Conservation (phyloP, 1,139 yeast species). For the Yamadazyma songkhlaensis region DNA sequence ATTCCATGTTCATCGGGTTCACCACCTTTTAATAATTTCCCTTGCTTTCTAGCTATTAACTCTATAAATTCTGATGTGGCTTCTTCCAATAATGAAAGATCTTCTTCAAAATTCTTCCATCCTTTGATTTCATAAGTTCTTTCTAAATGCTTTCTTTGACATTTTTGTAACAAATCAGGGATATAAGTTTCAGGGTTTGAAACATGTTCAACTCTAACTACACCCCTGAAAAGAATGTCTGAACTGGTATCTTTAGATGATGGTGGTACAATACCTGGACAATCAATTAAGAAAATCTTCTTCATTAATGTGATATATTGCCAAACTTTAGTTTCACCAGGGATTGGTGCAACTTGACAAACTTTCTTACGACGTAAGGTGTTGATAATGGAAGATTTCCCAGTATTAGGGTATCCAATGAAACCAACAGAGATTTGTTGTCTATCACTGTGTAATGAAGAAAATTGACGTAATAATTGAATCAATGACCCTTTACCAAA, state of each 20-base stretch:
- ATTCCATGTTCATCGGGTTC: conserved; percentile 96
- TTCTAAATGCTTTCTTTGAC: conserved; percentile 88
- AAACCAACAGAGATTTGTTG: conserved; percentile 96
- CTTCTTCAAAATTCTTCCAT: conserved; percentile 61
- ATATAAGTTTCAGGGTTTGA: conserved; percentile 94
- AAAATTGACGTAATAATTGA: conserved; percentile 89
- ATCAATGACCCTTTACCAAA: conserved; percentile 97
- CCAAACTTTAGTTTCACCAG: conserved; percentile 99
- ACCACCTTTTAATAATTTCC: conserved; percentile 92
- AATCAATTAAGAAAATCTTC: conserved; percentile 89
- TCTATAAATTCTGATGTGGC: conserved; percentile 84
- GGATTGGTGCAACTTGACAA: conserved; percentile 96
- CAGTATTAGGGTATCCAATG: conserved; percentile 96
- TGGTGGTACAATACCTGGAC: conserved; percentile 99
- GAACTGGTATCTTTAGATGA: conserved; percentile 84
- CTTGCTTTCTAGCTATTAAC: conserved; percentile 86
- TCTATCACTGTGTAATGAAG: conserved; percentile 86
- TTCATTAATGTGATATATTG: conserved; percentile 97
- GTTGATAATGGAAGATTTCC: conserved; percentile 93
- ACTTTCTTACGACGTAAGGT: conserved; percentile 93
- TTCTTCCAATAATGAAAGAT: conserved; percentile 33
- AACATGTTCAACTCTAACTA: conserved; percentile 96
- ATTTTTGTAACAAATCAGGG: conserved; percentile 79
- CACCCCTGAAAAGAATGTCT: conserved; percentile 95
- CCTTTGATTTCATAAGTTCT: conserved; percentile 94